Base-by-base conservation (phyloP, 2,329 filamentous ascomycete genomes). In the Phyllosticta citriasiana region DNA sequence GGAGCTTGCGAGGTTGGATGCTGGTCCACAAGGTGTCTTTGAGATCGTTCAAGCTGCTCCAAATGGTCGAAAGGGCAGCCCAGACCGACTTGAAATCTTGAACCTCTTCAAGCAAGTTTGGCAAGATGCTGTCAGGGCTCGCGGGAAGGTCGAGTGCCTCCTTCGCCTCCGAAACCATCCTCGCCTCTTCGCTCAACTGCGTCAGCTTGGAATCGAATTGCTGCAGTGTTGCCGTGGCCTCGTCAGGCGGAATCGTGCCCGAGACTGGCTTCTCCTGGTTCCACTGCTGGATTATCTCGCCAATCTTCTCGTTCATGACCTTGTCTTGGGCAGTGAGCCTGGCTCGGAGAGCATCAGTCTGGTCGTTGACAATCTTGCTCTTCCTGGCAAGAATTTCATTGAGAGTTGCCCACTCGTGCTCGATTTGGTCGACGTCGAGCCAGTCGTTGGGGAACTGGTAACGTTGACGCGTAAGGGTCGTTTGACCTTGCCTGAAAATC, bases 21-120 rank as follows among this genome's bases (percentile, higher is more conserved):
- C 90, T 96, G 61, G 88, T 95, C 95, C 95, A 99, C 1, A 96
- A 82, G 58, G 86, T 88, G 68, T 99, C 95, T 30, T 91, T 86
- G 16, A 97, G 88, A 69, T 97, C 93, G 69, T 97, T 94, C 63
- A 99, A 79, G 70, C 89, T 96, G 72, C 90, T 89, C 94, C 94
- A 99, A 64, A 99, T 96, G 5, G 92, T 96, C 25, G 91, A 93
- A 57, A 99, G 79, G 56, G 89, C 93, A 33, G 93, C 89, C 94
- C 94, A 99, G 9, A 99, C 94, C 22, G 93, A 97, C 76, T 96
- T 96, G 78, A 99, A 99, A 74, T 99, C 94, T 64, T 96, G 91
- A 2, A 99, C 91, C 76, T 99, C 94, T 72, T 97, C 93, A 16
- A 97, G 80, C 8, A 97, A 88, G 26, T 88, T 84, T n/a, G 84